Conservation (phyloP, 1,284 basidiomycete genomes). For the Ceratobasidium sp. region DNA sequence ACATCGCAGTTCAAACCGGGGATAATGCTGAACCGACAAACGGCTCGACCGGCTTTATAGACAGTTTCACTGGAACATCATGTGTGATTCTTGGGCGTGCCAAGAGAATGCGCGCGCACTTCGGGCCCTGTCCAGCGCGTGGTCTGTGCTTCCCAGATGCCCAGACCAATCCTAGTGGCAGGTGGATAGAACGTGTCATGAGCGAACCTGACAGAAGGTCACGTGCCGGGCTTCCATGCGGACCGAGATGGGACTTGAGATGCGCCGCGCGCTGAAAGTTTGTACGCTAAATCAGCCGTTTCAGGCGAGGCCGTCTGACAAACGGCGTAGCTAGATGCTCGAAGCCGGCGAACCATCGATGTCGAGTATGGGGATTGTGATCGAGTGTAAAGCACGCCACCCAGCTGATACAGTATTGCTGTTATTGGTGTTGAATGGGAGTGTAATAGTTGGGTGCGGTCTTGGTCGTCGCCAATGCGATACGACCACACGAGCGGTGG, state of each 20-base stretch:
- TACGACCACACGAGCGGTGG: neutral
- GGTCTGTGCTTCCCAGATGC: neutral
- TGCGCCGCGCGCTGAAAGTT: neutral
- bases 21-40: neutral
- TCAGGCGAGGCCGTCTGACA: neutral
- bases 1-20: slow-evolving; percentile 14
- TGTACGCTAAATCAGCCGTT: neutral
- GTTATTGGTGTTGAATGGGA: too few relatives aligned
- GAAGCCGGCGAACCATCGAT: too few relatives aligned
- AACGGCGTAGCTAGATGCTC: too few relatives aligned
- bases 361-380: too few relatives aligned
- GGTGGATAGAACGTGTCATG: slow-evolving; percentile 19
- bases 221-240: slow-evolving; percentile 23
- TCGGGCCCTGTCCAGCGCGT: slow-evolving; percentile 14
- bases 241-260: neutral
- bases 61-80: neutral
- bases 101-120: slow-evolving; percentile 5
- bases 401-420: too few relatives aligned
- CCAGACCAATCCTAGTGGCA: slow-evolving; percentile 16
- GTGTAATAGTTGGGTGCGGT: too few relatives aligned
- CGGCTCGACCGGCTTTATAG: neutral
- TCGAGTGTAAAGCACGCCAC: too few relatives aligned
- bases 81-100: slow-evolving; percentile 1
- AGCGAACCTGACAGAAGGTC: slow-evolving; percentile 23
- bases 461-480: too few relatives aligned